Conservation (phyloP, 2,329 filamentous ascomycete genomes). For the Teratosphaeriaceae sp. region DNA sequence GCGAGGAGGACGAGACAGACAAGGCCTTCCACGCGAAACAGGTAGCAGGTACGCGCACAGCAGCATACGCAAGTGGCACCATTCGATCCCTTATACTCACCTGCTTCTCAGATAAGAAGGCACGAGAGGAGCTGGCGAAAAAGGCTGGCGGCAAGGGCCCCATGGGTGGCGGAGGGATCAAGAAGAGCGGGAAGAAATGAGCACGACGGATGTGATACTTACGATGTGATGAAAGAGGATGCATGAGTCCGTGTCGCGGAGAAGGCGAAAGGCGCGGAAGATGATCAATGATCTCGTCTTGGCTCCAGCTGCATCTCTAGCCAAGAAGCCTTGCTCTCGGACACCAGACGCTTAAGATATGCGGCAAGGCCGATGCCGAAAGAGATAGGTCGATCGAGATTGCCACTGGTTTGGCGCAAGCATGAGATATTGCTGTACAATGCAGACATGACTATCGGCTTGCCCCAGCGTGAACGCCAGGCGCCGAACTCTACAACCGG, state of each 20-base stretch:
- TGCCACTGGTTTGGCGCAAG: neutral
- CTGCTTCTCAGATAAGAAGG: conserved; percentile 55
- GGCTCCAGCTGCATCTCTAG: too few species aligned
- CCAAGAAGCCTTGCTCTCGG: too few species aligned
- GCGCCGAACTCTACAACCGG: conserved; percentile 1
- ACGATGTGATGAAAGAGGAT: neutral
- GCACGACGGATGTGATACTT: neutral
- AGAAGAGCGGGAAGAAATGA: conserved; percentile 98
- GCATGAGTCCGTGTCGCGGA: neutral
- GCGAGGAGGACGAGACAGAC: conserved; percentile 84
- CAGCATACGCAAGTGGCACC: too few species aligned
- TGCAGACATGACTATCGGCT: neutral
- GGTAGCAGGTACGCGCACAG: conserved; percentile 64
- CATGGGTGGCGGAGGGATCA: conserved; percentile 75
- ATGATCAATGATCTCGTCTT: too few species aligned
- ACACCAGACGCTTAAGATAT: neutral
- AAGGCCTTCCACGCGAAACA: conserved; percentile 77
- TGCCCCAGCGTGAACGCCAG: neutral
- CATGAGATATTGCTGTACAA: conserved; percentile 3
- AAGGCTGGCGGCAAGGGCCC: conserved; percentile 82
- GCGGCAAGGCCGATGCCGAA: too few species aligned
- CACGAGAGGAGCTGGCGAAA: conserved; percentile 73
- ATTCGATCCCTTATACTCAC: too few species aligned
- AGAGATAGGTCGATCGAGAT: too few species aligned
- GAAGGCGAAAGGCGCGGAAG: neutral